Evolutionary conservation across 192 early-diverging fungal genomes (phyloP), one percentile per base, ranked within the genome.

Genomic region (Coemansia sp.): DNA sequence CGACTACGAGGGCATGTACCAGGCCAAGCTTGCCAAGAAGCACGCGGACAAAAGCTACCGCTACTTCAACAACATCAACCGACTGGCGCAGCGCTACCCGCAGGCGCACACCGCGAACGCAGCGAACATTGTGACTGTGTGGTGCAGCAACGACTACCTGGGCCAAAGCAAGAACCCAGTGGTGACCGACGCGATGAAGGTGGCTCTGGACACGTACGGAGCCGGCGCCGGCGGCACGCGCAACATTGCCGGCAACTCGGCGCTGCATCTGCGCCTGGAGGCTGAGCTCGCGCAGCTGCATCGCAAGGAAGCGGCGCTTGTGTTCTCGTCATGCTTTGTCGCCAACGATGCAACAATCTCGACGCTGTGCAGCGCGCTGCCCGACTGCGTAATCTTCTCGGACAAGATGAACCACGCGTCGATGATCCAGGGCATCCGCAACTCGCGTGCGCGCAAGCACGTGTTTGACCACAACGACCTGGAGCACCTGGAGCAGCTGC

Each of bases 61-160:
- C 66, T 98, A 97, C 83, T 98, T 98, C 75, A 98, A 98, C 88
- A 98, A 98, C 84, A 97, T 98, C 83, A 98, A 98, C 79, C 90
- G 96, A 37, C 81, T 98, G 23, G 96, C 96, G 6, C 81, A 89
- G 69, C 80, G 84, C 64, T 98, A 89, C 71, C 96, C 96, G 42
- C 86, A 82, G 61, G 96, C 96, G 19, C 96, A 98, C 80, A 98
- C 94, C 21, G 86, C 85, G 13, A 87, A 84, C 43, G 61, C 80
- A 45, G 82, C 86, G 38, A 93, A 96, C 62, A 84, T 92, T 63
- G 96, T 98, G 49, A 94, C 92, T 11, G 96, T 98, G 39, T 98
- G 96, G 96, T 98, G 96, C 73, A 88, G 91, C 61, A 98, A 98
- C 85, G 96, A 98, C 78, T 98, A 98, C 69, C 85, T 98, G 57